Evolutionary conservation across 176 grass and related monocot species (phyloP).

Genomic region (Phragmites australis): DNA sequence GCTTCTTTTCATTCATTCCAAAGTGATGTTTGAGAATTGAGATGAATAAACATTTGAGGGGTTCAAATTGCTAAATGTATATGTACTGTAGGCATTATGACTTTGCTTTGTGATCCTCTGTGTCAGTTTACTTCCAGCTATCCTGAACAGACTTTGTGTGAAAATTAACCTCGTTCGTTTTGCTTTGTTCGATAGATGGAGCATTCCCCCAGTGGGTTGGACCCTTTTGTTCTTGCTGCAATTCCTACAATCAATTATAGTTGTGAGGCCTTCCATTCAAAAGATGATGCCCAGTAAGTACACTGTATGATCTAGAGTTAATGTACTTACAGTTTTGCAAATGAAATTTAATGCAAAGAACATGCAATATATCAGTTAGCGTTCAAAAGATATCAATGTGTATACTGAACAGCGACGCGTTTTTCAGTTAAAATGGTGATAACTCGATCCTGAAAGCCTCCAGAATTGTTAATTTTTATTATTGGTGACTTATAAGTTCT

Average conservation of each 20-base stretch:
- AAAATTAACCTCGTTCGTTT: slow-evolving; percentile 30
- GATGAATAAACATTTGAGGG: background rate
- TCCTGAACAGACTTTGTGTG: background rate
- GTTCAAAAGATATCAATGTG: background rate
- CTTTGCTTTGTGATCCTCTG: background rate
- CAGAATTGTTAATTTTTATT: background rate
- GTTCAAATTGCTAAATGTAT: slow-evolving; percentile 12
- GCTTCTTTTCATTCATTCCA: background rate
- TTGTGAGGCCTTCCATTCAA: slow-evolving; percentile 56
- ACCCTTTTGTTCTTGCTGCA: slow-evolving; percentile 76
- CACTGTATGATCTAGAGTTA: slow-evolving; percentile 19
- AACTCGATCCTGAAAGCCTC: background rate
- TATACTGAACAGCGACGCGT: background rate
- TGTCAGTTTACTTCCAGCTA: background rate
- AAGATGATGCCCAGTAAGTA: slow-evolving; percentile 96
- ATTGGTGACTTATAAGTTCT: background rate
- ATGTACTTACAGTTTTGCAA: slow-evolving; percentile 32
- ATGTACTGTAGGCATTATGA: background rate
- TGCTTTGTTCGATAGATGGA: slow-evolving; percentile 54
- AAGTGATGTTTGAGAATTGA: background rate
- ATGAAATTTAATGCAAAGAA: slow-evolving; percentile 24
- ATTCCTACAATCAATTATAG: slow-evolving; percentile 82
- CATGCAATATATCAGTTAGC: background rate
- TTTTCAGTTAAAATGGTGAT: background rate
- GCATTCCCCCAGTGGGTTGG: slow-evolving; percentile 62